Percentiles rank a stretch among this genome's conserved stretches.
These are phyloP conservation scores for Agastache rugosa DNA, from an alignment of 257 asterid genomes.

Conservation along the genomic window DNA sequence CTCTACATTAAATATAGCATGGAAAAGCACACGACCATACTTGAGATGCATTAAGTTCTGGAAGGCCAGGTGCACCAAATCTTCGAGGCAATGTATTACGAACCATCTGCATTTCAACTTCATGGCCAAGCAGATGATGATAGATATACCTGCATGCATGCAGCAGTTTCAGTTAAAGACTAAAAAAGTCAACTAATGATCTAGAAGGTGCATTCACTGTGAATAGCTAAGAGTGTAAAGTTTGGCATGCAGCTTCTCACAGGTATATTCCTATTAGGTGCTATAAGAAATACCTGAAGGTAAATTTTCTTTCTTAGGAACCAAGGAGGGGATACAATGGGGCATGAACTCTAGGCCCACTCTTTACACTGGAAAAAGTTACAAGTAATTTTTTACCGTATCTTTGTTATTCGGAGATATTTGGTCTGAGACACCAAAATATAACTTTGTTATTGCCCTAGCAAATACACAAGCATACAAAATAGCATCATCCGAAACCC, in stretches of 20 bases:
- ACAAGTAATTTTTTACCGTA: neutral
- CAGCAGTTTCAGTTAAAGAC: constrained; percentile 19
- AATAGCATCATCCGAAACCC: neutral
- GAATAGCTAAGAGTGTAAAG: neutral
- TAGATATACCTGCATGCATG: constrained; percentile 76
- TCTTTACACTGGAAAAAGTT: neutral
- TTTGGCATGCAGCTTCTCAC: neutral
- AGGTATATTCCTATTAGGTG: neutral
- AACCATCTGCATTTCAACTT: constrained; percentile 99
- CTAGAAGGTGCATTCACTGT: neutral
- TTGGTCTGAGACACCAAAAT: neutral
- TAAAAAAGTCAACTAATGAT: neutral
- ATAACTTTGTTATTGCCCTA: neutral
- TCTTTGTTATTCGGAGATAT: neutral
- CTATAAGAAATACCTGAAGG: neutral
- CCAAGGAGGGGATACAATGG: neutral
- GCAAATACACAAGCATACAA: neutral
- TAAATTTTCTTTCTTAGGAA: neutral
- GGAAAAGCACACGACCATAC: constrained; percentile 46
- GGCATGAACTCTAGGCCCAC: neutral
- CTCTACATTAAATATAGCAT: constrained; percentile 21
- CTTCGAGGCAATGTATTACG: constrained; percentile 95
- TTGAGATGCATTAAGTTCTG: constrained; percentile 98
- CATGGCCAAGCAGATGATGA: constrained; percentile 98
- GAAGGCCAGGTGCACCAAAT: constrained; percentile 99